phyloP scores from a whole-genome alignment of 2,329 filamentous ascomycete species.

The Ampelomyces quisqualis region DNA sequence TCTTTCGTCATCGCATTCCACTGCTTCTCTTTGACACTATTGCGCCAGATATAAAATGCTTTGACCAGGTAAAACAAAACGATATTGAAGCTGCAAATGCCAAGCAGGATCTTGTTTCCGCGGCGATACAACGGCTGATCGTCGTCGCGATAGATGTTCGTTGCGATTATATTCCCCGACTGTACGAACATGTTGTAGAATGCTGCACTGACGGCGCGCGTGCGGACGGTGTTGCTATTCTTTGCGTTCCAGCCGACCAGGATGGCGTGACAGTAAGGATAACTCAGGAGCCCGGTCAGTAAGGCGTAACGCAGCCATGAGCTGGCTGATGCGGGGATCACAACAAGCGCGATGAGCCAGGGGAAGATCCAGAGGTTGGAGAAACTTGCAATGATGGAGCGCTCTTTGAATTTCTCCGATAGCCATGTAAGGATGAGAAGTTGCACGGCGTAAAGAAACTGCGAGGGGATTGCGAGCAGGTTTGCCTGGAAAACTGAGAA shows the following conservation, averaged over 20 bases:
- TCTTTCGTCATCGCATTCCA: slow-evolving; percentile 36
- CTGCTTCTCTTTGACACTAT: slow-evolving; percentile 35
- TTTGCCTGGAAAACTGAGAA: slow-evolving; percentile 65
- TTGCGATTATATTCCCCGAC: slow-evolving; percentile 49
- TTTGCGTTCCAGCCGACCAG: slow-evolving; percentile 44
- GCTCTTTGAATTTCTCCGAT: slow-evolving; percentile 50
- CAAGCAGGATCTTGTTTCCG: slow-evolving; percentile 44
- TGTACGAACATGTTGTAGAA: slow-evolving; percentile 51
- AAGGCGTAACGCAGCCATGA: slow-evolving; percentile 56
- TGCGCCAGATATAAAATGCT: slow-evolving; percentile 46
- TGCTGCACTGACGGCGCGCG: slow-evolving; percentile 45
- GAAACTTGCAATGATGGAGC: slow-evolving; percentile 51
- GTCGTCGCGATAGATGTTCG: slow-evolving; percentile 52
- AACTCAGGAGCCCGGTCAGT: slow-evolving; percentile 53
- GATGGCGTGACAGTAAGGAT: slow-evolving; percentile 55
- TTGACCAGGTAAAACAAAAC: slow-evolving; percentile 42
- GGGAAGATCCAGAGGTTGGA: slow-evolving; percentile 63
- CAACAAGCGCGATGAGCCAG: slow-evolving; percentile 56
- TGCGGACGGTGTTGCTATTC: slow-evolving; percentile 45
- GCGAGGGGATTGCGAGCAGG: slow-evolving; percentile 59
- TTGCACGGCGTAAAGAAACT: slow-evolving; percentile 43
- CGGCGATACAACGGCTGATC: slow-evolving; percentile 50
- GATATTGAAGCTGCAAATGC: slow-evolving; percentile 37
- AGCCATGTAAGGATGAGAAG: slow-evolving; percentile 50
- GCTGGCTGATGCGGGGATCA: slow-evolving; percentile 48